Evolutionary conservation across 108 stramenopile species (phyloP).

Genomic region (Licmophora abbreviata): DNA sequence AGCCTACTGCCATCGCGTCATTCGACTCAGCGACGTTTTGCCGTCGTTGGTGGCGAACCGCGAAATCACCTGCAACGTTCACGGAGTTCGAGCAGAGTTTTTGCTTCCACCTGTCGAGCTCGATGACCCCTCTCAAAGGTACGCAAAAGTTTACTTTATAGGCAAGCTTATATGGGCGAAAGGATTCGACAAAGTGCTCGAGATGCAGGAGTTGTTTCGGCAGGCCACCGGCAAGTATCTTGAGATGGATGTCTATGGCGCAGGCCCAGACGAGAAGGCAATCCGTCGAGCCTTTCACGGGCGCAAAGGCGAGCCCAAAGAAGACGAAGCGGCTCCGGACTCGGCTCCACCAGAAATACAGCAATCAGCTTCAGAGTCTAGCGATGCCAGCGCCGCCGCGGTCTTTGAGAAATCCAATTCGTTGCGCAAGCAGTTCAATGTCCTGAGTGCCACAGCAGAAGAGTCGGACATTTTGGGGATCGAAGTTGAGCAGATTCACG

Average conservation of each 20-base stretch:
- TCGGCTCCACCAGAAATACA: slow-evolving; percentile 35
- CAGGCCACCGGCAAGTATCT: slow-evolving; percentile 61
- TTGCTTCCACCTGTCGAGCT: slow-evolving; percentile 28
- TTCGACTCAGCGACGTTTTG: slow-evolving; percentile 78
- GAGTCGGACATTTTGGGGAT: too few species aligned
- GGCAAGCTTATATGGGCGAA: slow-evolving; percentile 90
- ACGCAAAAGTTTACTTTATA: slow-evolving; percentile 79
- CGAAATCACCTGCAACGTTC: slow-evolving; percentile 86
- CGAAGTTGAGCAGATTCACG: too few species aligned
- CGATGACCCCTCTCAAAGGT: slow-evolving; percentile 10
- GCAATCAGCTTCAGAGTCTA: slow-evolving; percentile 5
- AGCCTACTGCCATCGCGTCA: slow-evolving; percentile 81
- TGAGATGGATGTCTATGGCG: slow-evolving; percentile 76
- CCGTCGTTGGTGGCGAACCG: slow-evolving; percentile 71
- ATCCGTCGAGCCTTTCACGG: slow-evolving; percentile 70
- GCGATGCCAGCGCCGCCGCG: not conserved
- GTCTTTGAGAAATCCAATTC: slow-evolving; percentile 1
- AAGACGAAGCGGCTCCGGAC: slow-evolving; percentile 47
- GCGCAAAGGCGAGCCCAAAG: slow-evolving; percentile 38
- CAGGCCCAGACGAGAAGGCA: slow-evolving; percentile 71
- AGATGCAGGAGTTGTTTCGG: slow-evolving; percentile 67
- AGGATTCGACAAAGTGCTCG: slow-evolving; percentile 72
- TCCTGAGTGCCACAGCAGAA: too few species aligned
- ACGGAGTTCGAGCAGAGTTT: slow-evolving; percentile 77
- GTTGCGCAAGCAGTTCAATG: not conserved